Evolutionary conservation across 495 filamentous ascomycete species (phyloP), one percentile per base, ranked within the genome.

Genomic region (Pseudomonodictys pantanalensis): DNA sequence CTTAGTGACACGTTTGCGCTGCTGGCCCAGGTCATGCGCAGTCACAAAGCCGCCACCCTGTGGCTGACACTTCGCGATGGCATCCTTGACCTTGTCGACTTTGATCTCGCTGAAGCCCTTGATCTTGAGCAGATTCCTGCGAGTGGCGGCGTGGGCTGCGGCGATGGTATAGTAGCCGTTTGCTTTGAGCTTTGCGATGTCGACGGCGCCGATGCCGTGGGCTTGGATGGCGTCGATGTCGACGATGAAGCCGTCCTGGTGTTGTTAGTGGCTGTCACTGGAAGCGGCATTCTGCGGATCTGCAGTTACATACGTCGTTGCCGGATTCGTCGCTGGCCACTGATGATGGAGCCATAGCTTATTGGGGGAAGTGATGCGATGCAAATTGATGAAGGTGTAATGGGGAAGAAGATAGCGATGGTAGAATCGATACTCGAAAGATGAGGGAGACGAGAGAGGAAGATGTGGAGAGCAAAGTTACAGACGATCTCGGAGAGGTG

Each of bases 81-180:
- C 88, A 62, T 91, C 88, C 67, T 90, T 91, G 69, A 91, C 77
- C 68, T 90, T 91, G 56, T 90, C 88, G 11, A 90, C 88, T 71
- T 90, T 91, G 66, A 85, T 78, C 67, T 91, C 88, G 52, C 86
- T 89, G 72, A 91, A 90, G 6, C 88, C 88, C 68, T 87, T 89
- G 69, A 91, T 88, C 69, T 86, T 90, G 54, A 86, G 70, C 29
- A 91, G 77, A 26, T 76, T 84, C 60, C 79, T 83, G 33, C 84
- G 79, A 5, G 86, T 89, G 17, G 85, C 83, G 17, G 79, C 76
- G 63, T 87, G 80, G 35, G 90, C 82, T 43, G 83, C 81, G 56
- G 84, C 81, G 69, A 91, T 79, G 23, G 88, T 90, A 68, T 83
- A 84, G 68, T 82, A 88, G 17, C 85, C 84, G 69, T 83, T 83